phyloP scores from a whole-genome alignment of 78 protist genomes.

The Dictyostelium brefeldianum region DNA sequence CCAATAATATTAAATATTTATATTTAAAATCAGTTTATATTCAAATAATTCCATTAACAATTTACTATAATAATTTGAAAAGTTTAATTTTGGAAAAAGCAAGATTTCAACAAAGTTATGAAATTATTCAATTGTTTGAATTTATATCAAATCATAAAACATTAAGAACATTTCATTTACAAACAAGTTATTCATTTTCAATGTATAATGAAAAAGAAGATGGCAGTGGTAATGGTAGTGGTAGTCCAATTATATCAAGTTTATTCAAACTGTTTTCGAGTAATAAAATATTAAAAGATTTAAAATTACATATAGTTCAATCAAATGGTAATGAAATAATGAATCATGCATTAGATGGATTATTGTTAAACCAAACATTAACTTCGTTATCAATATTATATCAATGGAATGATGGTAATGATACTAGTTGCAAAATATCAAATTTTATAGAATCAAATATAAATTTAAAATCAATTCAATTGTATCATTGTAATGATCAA shows the following conservation, averaged over 20 bases:
- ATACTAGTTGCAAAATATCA: not conserved
- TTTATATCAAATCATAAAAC: no score
- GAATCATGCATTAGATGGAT: not conserved
- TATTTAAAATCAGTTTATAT: not conserved
- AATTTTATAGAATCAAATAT: no score
- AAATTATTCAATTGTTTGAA: not conserved
- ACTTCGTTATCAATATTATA: not conserved
- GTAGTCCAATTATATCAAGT: not conserved
- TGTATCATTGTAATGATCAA: not conserved
- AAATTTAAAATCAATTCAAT: not conserved
- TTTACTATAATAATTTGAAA: no score
- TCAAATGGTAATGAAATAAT: not conserved
- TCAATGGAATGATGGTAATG: no score
- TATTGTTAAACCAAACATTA: not conserved
- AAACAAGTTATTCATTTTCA: not conserved
- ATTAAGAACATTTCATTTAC: not conserved
- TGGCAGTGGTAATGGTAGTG: no score
- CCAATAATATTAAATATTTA: not conserved
- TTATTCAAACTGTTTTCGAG: no score
- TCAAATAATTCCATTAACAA: not conserved
- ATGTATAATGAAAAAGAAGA: not conserved
- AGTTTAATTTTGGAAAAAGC: not conserved
- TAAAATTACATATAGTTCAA: not conserved
- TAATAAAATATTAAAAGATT: not conserved
- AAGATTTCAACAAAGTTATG: not conserved